These are phyloP conservation scores for Chytriomyces sp. DNA, from an alignment of 192 early-diverging fungal genomes.

Conservation along the genomic window DNA sequence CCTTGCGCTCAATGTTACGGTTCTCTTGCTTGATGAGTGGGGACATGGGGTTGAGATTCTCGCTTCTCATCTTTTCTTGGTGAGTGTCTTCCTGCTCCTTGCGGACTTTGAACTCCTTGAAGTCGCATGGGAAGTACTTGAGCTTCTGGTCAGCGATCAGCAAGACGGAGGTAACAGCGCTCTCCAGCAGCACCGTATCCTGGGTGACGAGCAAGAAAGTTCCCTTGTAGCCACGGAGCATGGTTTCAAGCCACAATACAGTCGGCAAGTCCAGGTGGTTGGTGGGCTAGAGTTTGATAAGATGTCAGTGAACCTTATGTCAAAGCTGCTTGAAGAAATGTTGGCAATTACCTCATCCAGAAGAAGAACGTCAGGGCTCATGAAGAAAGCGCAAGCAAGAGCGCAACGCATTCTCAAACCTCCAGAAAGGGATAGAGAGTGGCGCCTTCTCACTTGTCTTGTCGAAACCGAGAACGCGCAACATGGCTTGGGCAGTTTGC, in stretches of 20 bases:
- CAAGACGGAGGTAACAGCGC: conserved; percentile 78
- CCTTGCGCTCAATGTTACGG: conserved; percentile 7
- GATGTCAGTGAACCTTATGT: background rate
- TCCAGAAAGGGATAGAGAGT: conserved; percentile 73
- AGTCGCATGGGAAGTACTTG: conserved; percentile 61
- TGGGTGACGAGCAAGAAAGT: conserved; percentile 85
- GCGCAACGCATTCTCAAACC: conserved; percentile 90
- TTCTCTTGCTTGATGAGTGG: conserved; percentile 50
- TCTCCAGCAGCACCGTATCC: conserved; percentile 81
- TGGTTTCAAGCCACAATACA: conserved; percentile 69
- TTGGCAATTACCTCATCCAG: conserved; percentile 64
- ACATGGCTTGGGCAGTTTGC: conserved; percentile 20
- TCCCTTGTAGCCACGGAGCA: conserved; percentile 68
- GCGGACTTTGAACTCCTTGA: conserved; percentile 34
- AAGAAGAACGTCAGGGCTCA: conserved; percentile 81
- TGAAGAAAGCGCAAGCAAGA: conserved; percentile 83
- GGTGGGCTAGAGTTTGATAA: conserved; percentile 61
- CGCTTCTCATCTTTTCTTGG: conserved; percentile 46
- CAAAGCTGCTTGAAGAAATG: background rate
- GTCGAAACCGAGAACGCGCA: conserved; percentile 28
- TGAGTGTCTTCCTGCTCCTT: conserved; percentile 28
- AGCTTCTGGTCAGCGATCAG: conserved; percentile 84
- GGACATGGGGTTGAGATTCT: conserved; percentile 73
- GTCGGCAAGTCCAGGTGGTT: conserved; percentile 80
- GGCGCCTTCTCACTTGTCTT: conserved; percentile 38